Conservation (phyloP, 208 protist species). For the Hexamita inflata region DNA sequence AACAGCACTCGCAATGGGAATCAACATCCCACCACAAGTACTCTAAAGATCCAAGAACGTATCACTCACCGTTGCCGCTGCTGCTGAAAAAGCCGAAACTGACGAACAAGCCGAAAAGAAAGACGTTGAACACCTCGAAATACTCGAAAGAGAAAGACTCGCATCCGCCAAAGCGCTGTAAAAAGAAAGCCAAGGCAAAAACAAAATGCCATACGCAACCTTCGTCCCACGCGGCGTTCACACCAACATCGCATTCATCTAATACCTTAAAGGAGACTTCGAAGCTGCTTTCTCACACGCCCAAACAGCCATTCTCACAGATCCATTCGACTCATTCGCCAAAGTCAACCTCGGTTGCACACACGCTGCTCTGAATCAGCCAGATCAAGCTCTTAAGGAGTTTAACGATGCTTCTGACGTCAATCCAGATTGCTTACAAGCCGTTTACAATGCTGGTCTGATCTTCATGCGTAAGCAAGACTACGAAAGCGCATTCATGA, state of each 20-base stretch:
- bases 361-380: background rate
- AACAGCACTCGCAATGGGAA: conserved; percentile 3
- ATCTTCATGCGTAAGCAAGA: background rate
- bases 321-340: conserved; percentile 18
- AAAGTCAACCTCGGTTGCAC: conserved; percentile 23
- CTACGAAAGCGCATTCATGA: background rate
- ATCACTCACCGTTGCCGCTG: background rate
- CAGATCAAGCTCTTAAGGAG: background rate
- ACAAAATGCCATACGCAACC: conserved; percentile 22
- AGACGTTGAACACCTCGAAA: background rate
- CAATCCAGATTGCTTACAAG: conserved; percentile 4
- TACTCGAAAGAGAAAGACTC: background rate
- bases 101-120: background rate
- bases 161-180: too few species aligned
- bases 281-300: background rate
- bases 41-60: background rate
- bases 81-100: background rate
- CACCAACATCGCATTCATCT: conserved; percentile 25
- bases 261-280: conserved; percentile 23
- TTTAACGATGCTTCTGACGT: conserved; percentile 2
- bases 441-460: conserved; percentile 6
- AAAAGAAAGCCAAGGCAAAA: background rate
- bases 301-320: background rate
- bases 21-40: conserved; percentile 1
- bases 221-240: conserved; percentile 21